Conservation (phyloP, 2,329 filamentous ascomycete species). For the Orbilia brochopaga region DNA sequence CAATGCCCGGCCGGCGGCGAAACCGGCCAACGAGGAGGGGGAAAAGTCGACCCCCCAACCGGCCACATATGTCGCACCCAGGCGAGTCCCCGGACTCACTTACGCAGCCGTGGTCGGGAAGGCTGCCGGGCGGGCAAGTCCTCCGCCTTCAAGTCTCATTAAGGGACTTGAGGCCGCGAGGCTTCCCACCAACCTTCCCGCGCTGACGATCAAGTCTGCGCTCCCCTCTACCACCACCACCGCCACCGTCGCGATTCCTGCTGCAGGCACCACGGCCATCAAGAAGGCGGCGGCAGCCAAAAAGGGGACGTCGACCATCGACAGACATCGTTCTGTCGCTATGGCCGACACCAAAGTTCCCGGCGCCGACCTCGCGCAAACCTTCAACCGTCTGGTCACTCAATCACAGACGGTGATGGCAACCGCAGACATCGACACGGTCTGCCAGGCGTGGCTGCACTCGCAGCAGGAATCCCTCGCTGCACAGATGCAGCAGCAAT, state of each 20-base stretch:
- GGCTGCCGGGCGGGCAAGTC: not conserved
- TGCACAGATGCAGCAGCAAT: not conserved
- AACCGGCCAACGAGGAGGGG: not conserved
- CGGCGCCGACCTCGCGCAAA: not conserved
- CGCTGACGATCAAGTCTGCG: too few species aligned
- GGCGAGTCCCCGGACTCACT: constrained; percentile 14
- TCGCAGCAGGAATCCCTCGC: not conserved
- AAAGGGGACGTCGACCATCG: not conserved
- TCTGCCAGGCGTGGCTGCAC: not conserved
- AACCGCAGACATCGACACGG: not conserved
- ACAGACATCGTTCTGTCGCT: too few species aligned
- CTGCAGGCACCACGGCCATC: not conserved
- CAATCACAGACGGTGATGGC: not conserved
- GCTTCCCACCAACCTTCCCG: not conserved
- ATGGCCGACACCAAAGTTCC: not conserved
- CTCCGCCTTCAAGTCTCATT: not conserved
- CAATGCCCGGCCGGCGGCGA: not conserved
- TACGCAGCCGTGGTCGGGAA: constrained; percentile 13
- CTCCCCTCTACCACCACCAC: too few species aligned
- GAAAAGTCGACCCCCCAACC: not conserved
- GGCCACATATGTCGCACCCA: constrained; percentile 12
- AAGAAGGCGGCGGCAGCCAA: not conserved
- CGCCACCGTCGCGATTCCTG: too few species aligned
- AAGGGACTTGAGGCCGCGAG: not conserved
- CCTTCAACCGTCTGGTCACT: not conserved